Percentiles rank a stretch among this genome's conserved stretches.
Evolutionary conservation across 225 moss, liverwort and hornwort species (phyloP).

Genomic region (Takakia lepidozioides): DNA sequence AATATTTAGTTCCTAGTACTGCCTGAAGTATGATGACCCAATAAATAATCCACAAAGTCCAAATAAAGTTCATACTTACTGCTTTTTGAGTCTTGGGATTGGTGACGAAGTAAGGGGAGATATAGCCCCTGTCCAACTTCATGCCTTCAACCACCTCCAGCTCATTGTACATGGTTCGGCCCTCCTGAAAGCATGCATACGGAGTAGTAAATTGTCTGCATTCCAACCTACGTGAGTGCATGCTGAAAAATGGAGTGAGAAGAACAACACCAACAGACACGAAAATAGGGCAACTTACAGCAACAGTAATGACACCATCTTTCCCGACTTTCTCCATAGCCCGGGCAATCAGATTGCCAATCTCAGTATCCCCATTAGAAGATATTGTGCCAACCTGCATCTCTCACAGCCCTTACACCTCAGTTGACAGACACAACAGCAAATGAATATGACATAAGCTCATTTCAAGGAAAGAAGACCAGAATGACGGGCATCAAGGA

Average conservation of each 20-base stretch:
- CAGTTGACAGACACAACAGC: conserved; percentile 1
- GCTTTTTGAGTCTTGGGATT: conserved; percentile 44
- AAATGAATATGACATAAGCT: too few species aligned
- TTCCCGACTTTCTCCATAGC: conserved; percentile 59
- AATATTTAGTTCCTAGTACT: too few species aligned
- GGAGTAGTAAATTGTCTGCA: neutral
- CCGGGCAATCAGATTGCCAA: conserved; percentile 47
- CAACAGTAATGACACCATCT: conserved; percentile 52
- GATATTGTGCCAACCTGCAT: conserved; percentile 46
- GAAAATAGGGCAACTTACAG: conserved; percentile 15
- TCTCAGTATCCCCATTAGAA: conserved; percentile 48
- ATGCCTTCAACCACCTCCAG: conserved; percentile 57
- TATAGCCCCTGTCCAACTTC: conserved; percentile 50
- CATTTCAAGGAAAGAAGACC: too few species aligned
- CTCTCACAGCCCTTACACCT: neutral
- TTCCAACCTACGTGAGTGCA: too few species aligned
- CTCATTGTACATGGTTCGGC: conserved; percentile 45
- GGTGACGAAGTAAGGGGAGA: conserved; percentile 54
- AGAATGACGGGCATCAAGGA: too few species aligned
- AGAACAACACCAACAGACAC: neutral
- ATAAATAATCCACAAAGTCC: too few species aligned
- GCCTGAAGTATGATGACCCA: too few species aligned
- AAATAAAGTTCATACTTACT: conserved; percentile 15
- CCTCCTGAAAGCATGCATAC: conserved; percentile 19
- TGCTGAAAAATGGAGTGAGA: too few species aligned